Conservation (phyloP, 306 rosid species). For the Rosa persica region DNA sequence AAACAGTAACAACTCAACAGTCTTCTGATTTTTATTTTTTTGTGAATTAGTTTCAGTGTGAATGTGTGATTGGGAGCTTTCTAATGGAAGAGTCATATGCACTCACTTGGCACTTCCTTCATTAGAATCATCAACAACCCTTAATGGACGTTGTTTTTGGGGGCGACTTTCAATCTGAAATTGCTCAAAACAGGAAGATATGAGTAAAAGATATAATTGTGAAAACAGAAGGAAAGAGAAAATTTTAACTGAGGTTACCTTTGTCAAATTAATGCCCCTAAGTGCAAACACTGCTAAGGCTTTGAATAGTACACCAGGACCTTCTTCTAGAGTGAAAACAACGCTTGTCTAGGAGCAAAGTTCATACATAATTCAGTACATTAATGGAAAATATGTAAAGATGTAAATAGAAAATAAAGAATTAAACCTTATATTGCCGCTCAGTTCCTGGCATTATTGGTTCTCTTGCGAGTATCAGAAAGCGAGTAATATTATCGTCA, state of each 20-base stretch:
- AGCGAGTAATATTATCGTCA: constrained; percentile 70
- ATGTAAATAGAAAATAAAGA: not conserved
- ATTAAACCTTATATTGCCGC: constrained; percentile 58
- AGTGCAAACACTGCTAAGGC: constrained; percentile 83
- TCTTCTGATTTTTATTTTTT: not conserved
- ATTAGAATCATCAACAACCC: constrained; percentile 76
- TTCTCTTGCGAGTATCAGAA: constrained; percentile 83
- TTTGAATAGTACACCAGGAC: constrained; percentile 84
- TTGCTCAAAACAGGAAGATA: constrained; percentile 24
- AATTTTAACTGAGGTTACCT: constrained; percentile 42
- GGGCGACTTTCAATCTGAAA: constrained; percentile 92
- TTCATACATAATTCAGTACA: constrained; percentile 25
- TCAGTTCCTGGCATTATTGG: constrained; percentile 72
- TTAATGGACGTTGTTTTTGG: constrained; percentile 57
- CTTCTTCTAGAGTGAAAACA: constrained; percentile 83
- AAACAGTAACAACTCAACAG: not conserved
- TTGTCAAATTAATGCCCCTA: constrained; percentile 68
- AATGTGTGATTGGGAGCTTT: not conserved
- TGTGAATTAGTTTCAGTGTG: not conserved
- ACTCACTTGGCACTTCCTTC: constrained; percentile 82
- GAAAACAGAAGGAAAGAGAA: not conserved
- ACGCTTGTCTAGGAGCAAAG: constrained; percentile 66
- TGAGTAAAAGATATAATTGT: constrained; percentile 1
- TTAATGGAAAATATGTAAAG: not conserved
- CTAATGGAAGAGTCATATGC: not conserved